A percentile compares a stretch with the other conserved stretches of the same genome.
These are phyloP conservation scores for Posidonia oceanica DNA, from an alignment of 116 monocot genomes.

Conservation along the genomic window DNA sequence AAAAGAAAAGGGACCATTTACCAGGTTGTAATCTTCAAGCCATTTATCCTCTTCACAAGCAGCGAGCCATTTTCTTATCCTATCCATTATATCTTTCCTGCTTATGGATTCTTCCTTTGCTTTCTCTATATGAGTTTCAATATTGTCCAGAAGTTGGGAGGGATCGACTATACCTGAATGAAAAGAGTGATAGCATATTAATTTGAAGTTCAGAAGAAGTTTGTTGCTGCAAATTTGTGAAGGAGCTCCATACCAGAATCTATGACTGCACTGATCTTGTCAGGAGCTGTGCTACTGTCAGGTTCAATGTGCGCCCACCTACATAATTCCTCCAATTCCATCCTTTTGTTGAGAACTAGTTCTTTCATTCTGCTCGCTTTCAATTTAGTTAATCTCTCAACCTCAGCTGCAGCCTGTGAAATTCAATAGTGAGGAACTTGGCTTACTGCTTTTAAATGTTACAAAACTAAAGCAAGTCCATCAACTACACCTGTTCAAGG, in stretches of 20 bases:
- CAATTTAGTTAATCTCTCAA: constrained; percentile 46
- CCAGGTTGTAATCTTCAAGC: constrained; percentile 76
- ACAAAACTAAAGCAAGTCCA: background rate
- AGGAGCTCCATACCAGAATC: constrained; percentile 39
- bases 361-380: constrained; percentile 77
- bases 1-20: constrained; percentile 3
- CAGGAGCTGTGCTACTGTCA: constrained; percentile 47
- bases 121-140: constrained; percentile 52
- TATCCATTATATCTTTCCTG: constrained; percentile 67
- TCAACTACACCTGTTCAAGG: constrained; percentile 33
- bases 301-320: constrained; percentile 55
- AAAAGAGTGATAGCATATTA: background rate
- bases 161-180: constrained; percentile 55
- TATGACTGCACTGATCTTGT: constrained; percentile 50
- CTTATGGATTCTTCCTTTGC: constrained; percentile 49
- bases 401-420: constrained; percentile 48
- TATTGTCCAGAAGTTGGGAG: constrained; percentile 45
- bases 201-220: constrained; percentile 10
- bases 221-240: background rate
- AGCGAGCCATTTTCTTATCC: constrained; percentile 48
- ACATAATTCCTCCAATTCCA: constrained; percentile 67
- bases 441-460: background rate
- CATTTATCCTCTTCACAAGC: constrained; percentile 80
- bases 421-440: background rate
- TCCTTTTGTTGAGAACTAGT: constrained; percentile 52